Percentiles rank a stretch among this genome's conserved stretches.
Conservation (phyloP, 2,329 filamentous ascomycete species). For the Cladophialophora yegresii region DNA sequence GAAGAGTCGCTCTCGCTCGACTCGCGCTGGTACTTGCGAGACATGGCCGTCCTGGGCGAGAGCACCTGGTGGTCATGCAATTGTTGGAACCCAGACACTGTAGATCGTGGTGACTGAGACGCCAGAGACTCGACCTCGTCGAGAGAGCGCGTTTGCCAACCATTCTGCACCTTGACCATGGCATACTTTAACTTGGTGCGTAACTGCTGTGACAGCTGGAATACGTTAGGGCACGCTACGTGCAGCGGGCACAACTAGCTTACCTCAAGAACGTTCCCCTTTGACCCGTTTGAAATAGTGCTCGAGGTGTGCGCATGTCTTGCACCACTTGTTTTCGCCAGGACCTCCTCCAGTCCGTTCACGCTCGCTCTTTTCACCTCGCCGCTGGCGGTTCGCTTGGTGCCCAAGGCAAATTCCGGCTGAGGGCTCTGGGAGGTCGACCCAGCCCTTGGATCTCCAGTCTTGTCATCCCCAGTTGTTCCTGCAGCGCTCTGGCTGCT, state of each 20-base stretch:
- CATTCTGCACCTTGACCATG: conserved; percentile 88
- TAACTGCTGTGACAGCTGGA: conserved; percentile 73
- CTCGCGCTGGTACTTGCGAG: conserved; percentile 30
- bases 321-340: conserved; percentile 10
- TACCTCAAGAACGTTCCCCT: conserved; percentile 33
- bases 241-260: not conserved
- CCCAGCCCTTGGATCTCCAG: conserved; percentile 3
- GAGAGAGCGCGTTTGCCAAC: conserved; percentile 77
- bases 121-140: conserved; percentile 75
- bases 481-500: conserved; percentile 10
- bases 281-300: conserved; percentile 23
- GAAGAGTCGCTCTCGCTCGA: conserved; percentile 38
- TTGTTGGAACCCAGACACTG: conserved; percentile 58
- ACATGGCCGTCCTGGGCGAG: conserved; percentile 50
- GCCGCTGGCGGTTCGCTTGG: conserved; percentile 33
- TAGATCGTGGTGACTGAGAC: conserved; percentile 66
- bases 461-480: not conserved
- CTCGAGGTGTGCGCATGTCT: conserved; percentile 28
- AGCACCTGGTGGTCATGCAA: conserved; percentile 54
- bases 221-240: conserved; percentile 26
- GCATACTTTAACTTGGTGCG: conserved; percentile 86
- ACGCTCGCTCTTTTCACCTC: conserved; percentile 31
- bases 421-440: conserved; percentile 28
- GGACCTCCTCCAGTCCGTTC: conserved; percentile 25
- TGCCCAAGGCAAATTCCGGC: conserved; percentile 20